Conservation (phyloP, 2,329 filamentous ascomycete genomes). For the Tolypocladium nubicola region DNA sequence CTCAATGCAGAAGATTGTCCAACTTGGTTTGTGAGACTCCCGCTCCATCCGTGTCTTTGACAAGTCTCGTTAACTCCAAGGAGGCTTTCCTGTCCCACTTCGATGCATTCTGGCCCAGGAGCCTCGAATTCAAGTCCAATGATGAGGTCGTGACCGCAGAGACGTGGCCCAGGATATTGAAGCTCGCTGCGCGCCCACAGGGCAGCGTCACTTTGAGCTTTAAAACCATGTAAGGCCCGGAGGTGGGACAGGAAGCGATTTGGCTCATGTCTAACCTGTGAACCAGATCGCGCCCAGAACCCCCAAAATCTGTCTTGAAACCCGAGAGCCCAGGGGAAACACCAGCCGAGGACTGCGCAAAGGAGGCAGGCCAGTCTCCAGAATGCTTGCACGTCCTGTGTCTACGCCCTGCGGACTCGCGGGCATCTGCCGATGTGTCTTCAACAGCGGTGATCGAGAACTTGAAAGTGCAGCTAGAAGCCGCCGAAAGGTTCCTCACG, state of each 20-base stretch:
- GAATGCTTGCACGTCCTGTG: conserved; percentile 12
- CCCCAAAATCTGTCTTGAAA: conserved; percentile 1
- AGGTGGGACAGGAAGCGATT: not conserved
- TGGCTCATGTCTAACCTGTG: not conserved
- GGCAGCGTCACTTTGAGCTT: conserved; percentile 13
- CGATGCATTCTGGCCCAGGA: conserved; percentile 29
- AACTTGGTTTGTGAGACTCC: conserved; percentile 32
- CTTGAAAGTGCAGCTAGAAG: conserved; percentile 12
- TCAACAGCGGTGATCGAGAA: conserved; percentile 2
- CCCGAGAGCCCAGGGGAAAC: not conserved
- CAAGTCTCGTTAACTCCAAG: conserved; percentile 1
- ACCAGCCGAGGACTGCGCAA: not conserved
- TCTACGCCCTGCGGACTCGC: conserved; percentile 5
- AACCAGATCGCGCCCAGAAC: not conserved
- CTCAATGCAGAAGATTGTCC: conserved; percentile 26
- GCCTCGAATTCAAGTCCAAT: conserved; percentile 24
- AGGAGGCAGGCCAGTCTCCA: not conserved
- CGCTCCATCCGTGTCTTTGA: not conserved
- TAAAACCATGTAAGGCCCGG: conserved; percentile 8
- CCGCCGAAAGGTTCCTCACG: conserved; percentile 16
- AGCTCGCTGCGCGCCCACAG: conserved; percentile 11
- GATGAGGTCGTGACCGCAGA: conserved; percentile 14
- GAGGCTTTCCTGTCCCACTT: conserved; percentile 31
- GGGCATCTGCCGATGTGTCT: not conserved
- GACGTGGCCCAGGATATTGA: conserved; percentile 19